Evolutionary conservation across 2,329 filamentous ascomycete species (phyloP).

Genomic region (Colletotrichum costaricense): DNA sequence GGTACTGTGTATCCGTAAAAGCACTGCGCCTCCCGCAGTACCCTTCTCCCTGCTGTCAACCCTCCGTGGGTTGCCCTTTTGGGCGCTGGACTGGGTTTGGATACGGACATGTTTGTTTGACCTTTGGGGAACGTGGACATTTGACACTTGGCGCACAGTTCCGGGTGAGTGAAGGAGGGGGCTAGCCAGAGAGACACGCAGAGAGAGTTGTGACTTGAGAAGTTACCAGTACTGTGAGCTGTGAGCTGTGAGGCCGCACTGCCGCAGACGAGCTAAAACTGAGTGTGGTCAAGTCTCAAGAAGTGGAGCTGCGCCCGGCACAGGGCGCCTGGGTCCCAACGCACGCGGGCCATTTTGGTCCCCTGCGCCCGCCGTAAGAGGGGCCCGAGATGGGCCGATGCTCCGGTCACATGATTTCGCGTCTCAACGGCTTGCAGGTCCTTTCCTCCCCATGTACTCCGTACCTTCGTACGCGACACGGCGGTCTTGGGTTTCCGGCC

Average conservation of each 20-base stretch:
- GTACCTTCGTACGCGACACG: not conserved
- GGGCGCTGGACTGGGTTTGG: not conserved
- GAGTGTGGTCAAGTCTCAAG: conserved; percentile 5
- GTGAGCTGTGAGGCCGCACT: not conserved
- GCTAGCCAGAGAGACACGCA: not conserved
- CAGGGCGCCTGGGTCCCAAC: conserved; percentile 18
- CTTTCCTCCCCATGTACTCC: not conserved
- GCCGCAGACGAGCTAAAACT: not conserved
- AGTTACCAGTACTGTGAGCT: not conserved
- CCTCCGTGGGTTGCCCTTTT: conserved; percentile 7
- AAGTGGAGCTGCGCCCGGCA: conserved; percentile 2
- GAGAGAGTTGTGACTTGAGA: not conserved
- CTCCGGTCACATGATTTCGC: conserved; percentile 33
- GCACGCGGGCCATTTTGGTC: conserved; percentile 12
- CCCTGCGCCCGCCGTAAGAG: conserved; percentile 3
- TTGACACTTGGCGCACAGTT: not conserved
- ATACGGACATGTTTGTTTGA: conserved; percentile 10
- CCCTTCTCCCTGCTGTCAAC: not conserved
- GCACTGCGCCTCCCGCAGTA: not conserved
- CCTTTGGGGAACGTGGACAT: not conserved
- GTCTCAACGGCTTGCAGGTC: not conserved
- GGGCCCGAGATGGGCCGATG: conserved; percentile 9
- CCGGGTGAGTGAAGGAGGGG: not conserved
- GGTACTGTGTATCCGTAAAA: not conserved
- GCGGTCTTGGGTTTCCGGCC: not conserved